phyloP scores from a whole-genome alignment of 768 basidiomycete species.

The Psilocybe sp. region DNA sequence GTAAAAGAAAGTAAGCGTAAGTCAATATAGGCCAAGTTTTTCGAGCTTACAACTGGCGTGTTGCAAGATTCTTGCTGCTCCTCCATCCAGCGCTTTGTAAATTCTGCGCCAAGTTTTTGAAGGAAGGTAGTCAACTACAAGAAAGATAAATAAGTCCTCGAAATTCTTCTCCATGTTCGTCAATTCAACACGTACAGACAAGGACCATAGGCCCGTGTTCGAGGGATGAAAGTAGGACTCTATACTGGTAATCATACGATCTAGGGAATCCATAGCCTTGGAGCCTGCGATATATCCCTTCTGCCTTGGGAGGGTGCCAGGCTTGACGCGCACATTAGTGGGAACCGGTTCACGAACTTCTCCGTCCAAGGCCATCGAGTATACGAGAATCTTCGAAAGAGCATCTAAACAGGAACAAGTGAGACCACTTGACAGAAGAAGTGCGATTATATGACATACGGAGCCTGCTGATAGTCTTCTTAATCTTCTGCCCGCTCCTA shows the following conservation, averaged over 20 bases:
- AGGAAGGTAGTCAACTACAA: slow-evolving; percentile 65
- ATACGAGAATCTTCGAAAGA: slow-evolving; percentile 82
- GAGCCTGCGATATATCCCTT: slow-evolving; percentile 76
- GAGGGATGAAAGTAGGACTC: slow-evolving; percentile 97
- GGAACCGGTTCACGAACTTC: slow-evolving; percentile 44
- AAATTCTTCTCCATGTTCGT: neutral
- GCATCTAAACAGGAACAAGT: slow-evolving; percentile 45
- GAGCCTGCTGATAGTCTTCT: slow-evolving; percentile 65
- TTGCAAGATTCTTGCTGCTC: slow-evolving; percentile 76
- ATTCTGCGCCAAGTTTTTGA: slow-evolving; percentile 71
- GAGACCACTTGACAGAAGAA: slow-evolving; percentile 1
- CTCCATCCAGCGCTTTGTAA: slow-evolving; percentile 74
- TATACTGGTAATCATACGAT: slow-evolving; percentile 84
- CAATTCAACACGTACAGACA: slow-evolving; percentile 36
- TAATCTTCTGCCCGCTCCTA: slow-evolving; percentile 60
- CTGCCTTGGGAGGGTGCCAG: slow-evolving; percentile 30
- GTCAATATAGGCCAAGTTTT: no score
- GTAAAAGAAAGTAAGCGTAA: neutral
- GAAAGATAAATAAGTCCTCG: slow-evolving; percentile 6
- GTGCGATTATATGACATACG: slow-evolving; percentile 35
- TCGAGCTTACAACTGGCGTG: slow-evolving; percentile 62
- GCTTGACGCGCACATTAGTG: slow-evolving; percentile 22
- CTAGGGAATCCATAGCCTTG: slow-evolving; percentile 83
- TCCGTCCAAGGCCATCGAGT: slow-evolving; percentile 86
- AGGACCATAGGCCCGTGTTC: slow-evolving; percentile 84